Evolutionary conservation across 2,329 filamentous ascomycete species (phyloP), one percentile per base, ranked within the genome.

Genomic region (Epichloe amarillans): DNA sequence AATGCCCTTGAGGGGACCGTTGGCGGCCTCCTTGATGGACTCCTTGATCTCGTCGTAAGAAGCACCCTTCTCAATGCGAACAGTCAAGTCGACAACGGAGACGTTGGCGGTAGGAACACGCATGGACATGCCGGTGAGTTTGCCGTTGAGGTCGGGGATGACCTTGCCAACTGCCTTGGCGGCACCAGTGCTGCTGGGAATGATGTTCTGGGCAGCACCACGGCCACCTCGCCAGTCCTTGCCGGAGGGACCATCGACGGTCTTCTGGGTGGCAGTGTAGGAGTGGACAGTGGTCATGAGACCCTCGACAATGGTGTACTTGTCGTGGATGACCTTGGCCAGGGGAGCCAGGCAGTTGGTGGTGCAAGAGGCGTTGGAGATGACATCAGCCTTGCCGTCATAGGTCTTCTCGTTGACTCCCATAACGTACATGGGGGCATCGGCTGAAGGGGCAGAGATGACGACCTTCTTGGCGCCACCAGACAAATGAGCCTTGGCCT

Each of bases 91-190:
- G 68, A 98, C 93, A 72, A 97, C 93, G 64, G 93, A 98, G 72
- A 98, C 93, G 80, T 98, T 97, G 80, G 88, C 74, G 62, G 93
- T 97, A 62, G 93, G 93, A 54, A 98, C 91, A 86, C 93, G 93
- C 86, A 98, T 93, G 66, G 93, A 82, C 93, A 98, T 97, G 77
- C 93, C 93, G 61, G 93, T 98, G 61, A 97, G 88, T 85, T 98
- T 98, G 82, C 93, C 93, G 77, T 97, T 97, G 62, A 98, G 84
- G 63, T 82, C 76, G 64, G 93, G 93, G 67, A 97, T 97, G 79
- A 97, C 93, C 86, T 98, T 98, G 77, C 93, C 93, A 76, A 98
- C 93, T 69, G 93, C 93, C 88, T 98, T 98, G 71, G 93, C 93
- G 72, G 93, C 93, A 83, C 93, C 93, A 60, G 93, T 98, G 82